A percentile compares a stretch with the other conserved stretches of the same genome.
phyloP scores from a whole-genome alignment of 768 basidiomycete species.

The Leccinum uliginosum region DNA sequence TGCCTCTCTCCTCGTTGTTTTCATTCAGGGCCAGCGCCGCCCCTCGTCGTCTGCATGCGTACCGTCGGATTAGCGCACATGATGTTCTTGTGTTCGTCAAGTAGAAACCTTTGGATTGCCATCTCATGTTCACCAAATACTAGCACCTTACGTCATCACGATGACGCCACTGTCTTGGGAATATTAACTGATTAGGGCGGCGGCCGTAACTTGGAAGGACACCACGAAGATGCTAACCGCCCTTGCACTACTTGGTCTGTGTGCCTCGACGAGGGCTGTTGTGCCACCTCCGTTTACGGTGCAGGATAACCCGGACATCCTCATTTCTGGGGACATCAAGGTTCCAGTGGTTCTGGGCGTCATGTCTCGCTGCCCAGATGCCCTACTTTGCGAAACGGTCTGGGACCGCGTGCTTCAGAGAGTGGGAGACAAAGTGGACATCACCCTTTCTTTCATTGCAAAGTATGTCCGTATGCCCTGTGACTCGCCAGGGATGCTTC shows the following conservation, averaged over 20 bases:
- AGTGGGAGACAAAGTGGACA: slow-evolving; percentile 59
- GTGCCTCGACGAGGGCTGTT: slow-evolving; percentile 10
- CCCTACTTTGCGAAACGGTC: slow-evolving; percentile 71
- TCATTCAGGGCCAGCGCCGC: slow-evolving; percentile 19
- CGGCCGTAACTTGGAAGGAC: neutral
- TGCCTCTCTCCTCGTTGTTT: slow-evolving; percentile 28
- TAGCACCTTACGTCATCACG: slow-evolving; percentile 24
- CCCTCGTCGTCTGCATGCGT: slow-evolving; percentile 11
- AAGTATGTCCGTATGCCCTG: slow-evolving; percentile 42
- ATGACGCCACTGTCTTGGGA: slow-evolving; percentile 23
- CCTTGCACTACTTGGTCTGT: slow-evolving; percentile 17
- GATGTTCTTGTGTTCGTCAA: slow-evolving; percentile 3
- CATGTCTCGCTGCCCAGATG: slow-evolving; percentile 79
- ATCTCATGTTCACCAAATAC: neutral
- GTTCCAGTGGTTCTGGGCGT: slow-evolving; percentile 55
- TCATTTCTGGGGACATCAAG: slow-evolving; percentile 28
- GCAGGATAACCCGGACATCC: slow-evolving; percentile 17
- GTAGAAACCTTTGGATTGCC: slow-evolving; percentile 2
- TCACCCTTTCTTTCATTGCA: slow-evolving; percentile 71
- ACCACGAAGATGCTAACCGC: slow-evolving; percentile 22
- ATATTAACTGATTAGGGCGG: neutral
- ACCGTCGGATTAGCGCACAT: slow-evolving; percentile 9
- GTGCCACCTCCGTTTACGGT: slow-evolving; percentile 13
- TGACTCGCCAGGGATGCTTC: slow-evolving; percentile 1
- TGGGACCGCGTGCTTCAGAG: slow-evolving; percentile 68